Conservation (phyloP, 805 yeast species). For the Huiozyma naganishii region DNA sequence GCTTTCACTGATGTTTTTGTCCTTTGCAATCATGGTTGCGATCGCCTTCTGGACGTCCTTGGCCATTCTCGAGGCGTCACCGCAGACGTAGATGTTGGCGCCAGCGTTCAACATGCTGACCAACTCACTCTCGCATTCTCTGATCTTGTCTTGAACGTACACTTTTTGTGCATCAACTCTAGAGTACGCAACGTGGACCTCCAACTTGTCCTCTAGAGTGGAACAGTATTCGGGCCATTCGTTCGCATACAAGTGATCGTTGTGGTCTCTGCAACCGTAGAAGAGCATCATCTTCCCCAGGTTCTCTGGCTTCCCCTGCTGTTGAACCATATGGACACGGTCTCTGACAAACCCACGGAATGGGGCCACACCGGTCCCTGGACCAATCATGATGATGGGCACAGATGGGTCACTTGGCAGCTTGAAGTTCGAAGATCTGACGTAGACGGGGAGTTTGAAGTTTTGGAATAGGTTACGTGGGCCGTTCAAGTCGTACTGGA, state of each 20-base stretch:
- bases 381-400: constrained; percentile 89
- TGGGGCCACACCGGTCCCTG: constrained; percentile 98
- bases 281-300: constrained; percentile 71
- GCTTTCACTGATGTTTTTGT: constrained; percentile 51
- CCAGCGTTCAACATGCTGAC: constrained; percentile 47
- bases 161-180: constrained; percentile 51
- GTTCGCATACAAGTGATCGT: constrained; percentile 76
- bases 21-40: constrained; percentile 47
- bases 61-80: constrained; percentile 94
- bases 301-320: constrained; percentile 27
- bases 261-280: constrained; percentile 80
- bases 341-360: constrained; percentile 92
- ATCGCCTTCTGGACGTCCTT: constrained; percentile 77
- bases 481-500: constrained; percentile 66
- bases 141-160: constrained; percentile 76
- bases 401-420: constrained; percentile 74
- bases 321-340: constrained; percentile 46
- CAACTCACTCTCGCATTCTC: constrained; percentile 38
- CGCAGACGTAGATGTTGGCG: constrained; percentile 90
- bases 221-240: constrained; percentile 79
- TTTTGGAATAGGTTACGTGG: constrained; percentile 50
- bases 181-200: constrained; percentile 76
- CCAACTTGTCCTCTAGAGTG: constrained; percentile 47
- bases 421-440: constrained; percentile 90
- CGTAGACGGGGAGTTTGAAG: constrained; percentile 74